Base-by-base conservation (phyloP, 345 rosid genomes). In the Eucalyptus polybractea region DNA sequence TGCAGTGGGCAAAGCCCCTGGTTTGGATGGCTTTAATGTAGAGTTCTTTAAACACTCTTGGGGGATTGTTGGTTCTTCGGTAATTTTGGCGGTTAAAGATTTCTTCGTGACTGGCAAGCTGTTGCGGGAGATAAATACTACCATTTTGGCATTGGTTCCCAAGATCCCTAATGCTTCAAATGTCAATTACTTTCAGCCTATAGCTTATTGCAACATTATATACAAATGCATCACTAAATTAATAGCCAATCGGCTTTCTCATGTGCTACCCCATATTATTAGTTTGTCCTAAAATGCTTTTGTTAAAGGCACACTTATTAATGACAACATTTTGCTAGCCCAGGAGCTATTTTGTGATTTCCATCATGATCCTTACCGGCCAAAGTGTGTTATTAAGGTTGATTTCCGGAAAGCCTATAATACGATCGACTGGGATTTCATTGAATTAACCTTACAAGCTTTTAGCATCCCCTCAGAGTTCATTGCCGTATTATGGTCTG, bases 121-220 rank as follows among this genome's bases (percentile, higher is more conserved):
- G 6, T 10, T 56, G 25, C 13, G 2, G 10, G 62, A 56, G 62
- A 56, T 56, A 21, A 56, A 56, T 10, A 56, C 62, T 56, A 56
- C 29, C 3, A 56, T 56, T 10, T 22, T 56, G 5, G 62, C 62
- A 1, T 25, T 56, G 3, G 27, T 56, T 22, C 62, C 62, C 25
- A 56, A 56, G 62, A 25, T 56, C 22, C 13, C 62, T 5, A 56
- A 56, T 56, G 62, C 62, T 56, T 22, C 29, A 25, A 10, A 9
- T 19, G 27, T 56, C 27, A 56, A 56, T 22, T 0, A 22, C 10
- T 56, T 22, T 56, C 11, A 1, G 3, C 1, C 0, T 16, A 22
- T 56, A 4, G 29, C 6, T 5, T 22, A 11, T 19, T 10, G 1
- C 62, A 56, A 56, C 22, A 8, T 3, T 10, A 56, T 56, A 5